Percentiles rank a stretch among this genome's conserved stretches.
Conservation (phyloP, 768 basidiomycete species). For the Termitomyces sp. region DNA sequence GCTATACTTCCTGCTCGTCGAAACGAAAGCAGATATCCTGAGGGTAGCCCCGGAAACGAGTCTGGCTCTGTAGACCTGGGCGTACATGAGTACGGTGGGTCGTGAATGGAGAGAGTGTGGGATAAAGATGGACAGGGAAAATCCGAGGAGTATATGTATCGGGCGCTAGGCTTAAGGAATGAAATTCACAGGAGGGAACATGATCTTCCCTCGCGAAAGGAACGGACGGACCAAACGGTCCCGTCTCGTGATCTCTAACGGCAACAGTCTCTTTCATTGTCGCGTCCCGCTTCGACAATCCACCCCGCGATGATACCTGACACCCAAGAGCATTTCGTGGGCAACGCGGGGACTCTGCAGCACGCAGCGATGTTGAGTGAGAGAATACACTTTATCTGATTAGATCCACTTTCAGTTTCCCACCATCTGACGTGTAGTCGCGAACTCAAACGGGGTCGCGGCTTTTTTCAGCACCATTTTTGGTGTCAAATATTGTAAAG, state of each 20-base stretch:
- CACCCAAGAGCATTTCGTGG: not conserved
- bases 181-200: constrained; percentile 10
- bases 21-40: constrained; percentile 17
- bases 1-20: constrained; percentile 28
- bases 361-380: not conserved
- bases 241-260: constrained; percentile 7
- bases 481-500: not conserved
- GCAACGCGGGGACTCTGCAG: not conserved
- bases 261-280: constrained; percentile 2
- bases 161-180: constrained; percentile 1
- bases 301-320: not conserved
- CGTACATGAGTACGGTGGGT: constrained; percentile 10
- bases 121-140: not conserved
- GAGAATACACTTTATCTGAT: constrained; percentile 9
- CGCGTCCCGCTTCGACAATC: not conserved
- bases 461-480: constrained; percentile 1
- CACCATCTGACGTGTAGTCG: not conserved
- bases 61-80: constrained; percentile 21
- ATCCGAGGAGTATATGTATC: constrained; percentile 1
- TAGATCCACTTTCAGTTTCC: constrained; percentile 11
- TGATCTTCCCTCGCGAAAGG: constrained; percentile 12
- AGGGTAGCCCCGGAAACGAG: constrained; percentile 14
- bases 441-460: not conserved
- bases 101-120: not conserved
- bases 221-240: constrained; percentile 11